These are phyloP conservation scores for Alliaria petiolata DNA, from an alignment of 345 rosid genomes.

Conservation along the genomic window DNA sequence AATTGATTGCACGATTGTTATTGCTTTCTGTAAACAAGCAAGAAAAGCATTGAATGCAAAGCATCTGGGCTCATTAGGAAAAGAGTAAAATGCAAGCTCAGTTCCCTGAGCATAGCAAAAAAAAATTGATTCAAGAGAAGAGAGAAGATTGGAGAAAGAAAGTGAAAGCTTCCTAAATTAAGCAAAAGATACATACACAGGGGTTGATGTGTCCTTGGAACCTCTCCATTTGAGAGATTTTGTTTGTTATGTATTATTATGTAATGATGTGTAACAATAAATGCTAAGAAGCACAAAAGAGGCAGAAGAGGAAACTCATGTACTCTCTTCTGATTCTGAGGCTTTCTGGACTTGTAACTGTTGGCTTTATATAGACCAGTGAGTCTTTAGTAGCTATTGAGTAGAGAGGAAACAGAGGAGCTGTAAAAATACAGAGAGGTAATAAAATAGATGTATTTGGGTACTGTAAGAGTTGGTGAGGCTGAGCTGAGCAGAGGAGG, in stretches of 20 bases:
- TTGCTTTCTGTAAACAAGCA: conserved; percentile 40
- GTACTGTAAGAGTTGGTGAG: conserved; percentile 31
- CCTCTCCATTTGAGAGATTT: conserved; percentile 58
- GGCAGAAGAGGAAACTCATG: conserved; percentile 28
- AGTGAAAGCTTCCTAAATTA: conserved; percentile 23
- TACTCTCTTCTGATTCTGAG: conserved; percentile 36
- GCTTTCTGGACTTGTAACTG: conserved; percentile 26
- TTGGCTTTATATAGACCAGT: conserved; percentile 32
- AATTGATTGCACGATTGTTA: conserved; percentile 18
- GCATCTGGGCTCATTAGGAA: conserved; percentile 17
- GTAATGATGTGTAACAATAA: conserved; percentile 43
- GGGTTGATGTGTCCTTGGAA: conserved; percentile 61
- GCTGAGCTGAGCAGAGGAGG: conserved; percentile 29
- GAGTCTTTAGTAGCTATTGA: conserved; percentile 19
- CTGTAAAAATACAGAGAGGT: conserved; percentile 13
- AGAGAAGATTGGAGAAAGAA: conserved; percentile 20
- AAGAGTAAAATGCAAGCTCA: conserved; percentile 39
- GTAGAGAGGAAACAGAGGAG: conserved; percentile 24
- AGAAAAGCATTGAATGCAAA: conserved; percentile 55
- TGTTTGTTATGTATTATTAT: conserved; percentile 37
- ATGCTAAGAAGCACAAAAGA: conserved; percentile 45
- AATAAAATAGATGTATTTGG: conserved; percentile 12
- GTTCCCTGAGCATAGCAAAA: conserved; percentile 11
- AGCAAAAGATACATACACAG: conserved; percentile 51
- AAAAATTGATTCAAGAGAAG: conserved; percentile 32